Base-by-base conservation (phyloP, 148 eudicot species). In the Arbutus unedo region DNA sequence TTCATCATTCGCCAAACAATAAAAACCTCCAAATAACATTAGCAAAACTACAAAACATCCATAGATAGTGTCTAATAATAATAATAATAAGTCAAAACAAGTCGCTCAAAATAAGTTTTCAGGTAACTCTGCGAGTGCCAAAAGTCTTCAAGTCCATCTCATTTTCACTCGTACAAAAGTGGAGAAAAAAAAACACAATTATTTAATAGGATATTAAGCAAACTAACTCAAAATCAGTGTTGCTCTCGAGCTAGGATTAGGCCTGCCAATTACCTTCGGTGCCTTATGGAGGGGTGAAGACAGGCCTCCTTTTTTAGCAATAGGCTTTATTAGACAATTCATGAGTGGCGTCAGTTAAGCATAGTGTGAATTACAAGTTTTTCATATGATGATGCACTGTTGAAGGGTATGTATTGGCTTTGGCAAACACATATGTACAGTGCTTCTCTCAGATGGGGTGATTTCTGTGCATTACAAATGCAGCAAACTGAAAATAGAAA, bases 281-380 rank as follows among this genome's bases (percentile, higher is more conserved):
- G 85, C 84, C 87, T 84, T 91, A 38, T 85, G 85, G 82, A 85
- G 78, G 56, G 84, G 45, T 81, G 90, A 76, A 78, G 59, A 84
- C 68, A 86, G 81, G 51, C 87, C 89, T 82, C 85, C 87, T 70
- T 54, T 86, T 84, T 81, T 88, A 56, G 81, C 84, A 86, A 48
- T 81, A 85, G 92, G 88, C 91, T 88, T 85, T 51, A 86, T 47
- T 72, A 51, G 81, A 55, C 74, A 81, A 82, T 54, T 55, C 62
- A 71, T 5, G 75, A 25, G 13, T 41, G n/a, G 44, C 25, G 85
- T 87, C 81, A 85, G 83, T 81, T 68, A 51, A 73, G 83, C 70
- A 57, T 81, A 3, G 16, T 11, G 31, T 14, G 21, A 79, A 77
- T 23, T 15, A 23, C 45, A 54, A 19, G 8, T 79, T 23, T 49